A percentile compares a stretch with the other conserved stretches of the same genome.
Conservation (phyloP, 139 green algal species). For the Spirogloea muscicola region DNA sequence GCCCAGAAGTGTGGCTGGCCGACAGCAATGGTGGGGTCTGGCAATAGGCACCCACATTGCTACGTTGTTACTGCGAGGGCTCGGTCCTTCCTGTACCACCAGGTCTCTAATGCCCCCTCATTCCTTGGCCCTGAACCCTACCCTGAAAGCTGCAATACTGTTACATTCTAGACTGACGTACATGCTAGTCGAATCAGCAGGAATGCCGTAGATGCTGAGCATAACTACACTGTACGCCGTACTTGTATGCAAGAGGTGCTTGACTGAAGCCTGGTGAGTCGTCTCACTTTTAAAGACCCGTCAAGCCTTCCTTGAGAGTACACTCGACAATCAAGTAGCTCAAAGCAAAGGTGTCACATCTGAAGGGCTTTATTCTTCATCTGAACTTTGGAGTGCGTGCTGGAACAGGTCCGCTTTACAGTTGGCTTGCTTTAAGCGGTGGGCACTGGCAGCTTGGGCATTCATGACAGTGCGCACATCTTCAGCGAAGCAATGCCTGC, state of each 20-base stretch:
- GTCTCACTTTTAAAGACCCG: background rate
- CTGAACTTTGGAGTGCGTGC: background rate
- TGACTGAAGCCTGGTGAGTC: background rate
- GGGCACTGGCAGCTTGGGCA: background rate
- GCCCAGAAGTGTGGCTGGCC: background rate
- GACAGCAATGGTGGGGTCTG: background rate
- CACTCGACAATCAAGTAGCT: background rate
- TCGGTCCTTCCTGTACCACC: constrained; percentile 32
- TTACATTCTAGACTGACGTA: background rate
- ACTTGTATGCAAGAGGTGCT: background rate
- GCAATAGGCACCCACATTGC: background rate
- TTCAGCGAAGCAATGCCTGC: background rate
- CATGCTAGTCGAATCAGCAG: background rate
- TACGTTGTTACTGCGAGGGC: constrained; percentile 27
- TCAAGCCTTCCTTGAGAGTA: background rate
- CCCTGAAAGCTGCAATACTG: background rate
- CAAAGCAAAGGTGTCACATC: background rate
- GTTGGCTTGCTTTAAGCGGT: constrained; percentile 25
- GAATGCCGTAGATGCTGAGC: no score
- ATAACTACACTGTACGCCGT: background rate
- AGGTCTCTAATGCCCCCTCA: background rate
- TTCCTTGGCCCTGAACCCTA: background rate
- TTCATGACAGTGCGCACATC: background rate
- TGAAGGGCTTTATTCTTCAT: background rate
- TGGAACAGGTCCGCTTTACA: constrained; percentile 13